phyloP scores from a whole-genome alignment of 345 rosid genomes.

The Populus pruinosa region DNA sequence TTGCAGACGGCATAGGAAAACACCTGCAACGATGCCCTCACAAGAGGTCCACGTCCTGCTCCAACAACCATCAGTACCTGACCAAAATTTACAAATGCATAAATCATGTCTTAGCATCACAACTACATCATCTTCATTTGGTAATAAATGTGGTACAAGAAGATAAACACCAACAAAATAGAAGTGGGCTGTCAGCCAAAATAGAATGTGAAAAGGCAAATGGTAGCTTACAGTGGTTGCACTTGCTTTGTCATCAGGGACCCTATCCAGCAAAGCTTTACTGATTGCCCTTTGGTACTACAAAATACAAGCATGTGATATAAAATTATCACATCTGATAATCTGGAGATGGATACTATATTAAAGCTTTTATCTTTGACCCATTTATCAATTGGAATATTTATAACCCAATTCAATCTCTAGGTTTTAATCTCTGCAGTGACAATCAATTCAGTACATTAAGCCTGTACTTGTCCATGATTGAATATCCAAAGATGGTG shows the following conservation, averaged over 20 bases:
- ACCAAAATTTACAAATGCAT: slow-evolving; percentile 12
- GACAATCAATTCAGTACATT: background rate
- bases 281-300: slow-evolving; percentile 87
- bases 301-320: slow-evolving; percentile 26
- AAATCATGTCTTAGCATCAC: slow-evolving; percentile 1
- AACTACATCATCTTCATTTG: slow-evolving; percentile 1
- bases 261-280: slow-evolving; percentile 84
- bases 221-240: slow-evolving; percentile 59
- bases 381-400: background rate
- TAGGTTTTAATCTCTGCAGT: background rate
- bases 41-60: slow-evolving; percentile 99
- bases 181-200: background rate
- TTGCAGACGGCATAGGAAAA: slow-evolving; percentile 17
- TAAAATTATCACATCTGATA: background rate
- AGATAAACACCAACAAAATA: background rate
- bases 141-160: background rate
- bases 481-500: background rate
- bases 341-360: background rate
- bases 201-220: background rate
- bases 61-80: slow-evolving; percentile 99
- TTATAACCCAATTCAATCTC: background rate
- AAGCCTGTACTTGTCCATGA: background rate
- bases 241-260: slow-evolving; percentile 59
- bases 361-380: background rate
- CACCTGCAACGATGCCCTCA: slow-evolving; percentile 96